Percentiles rank a stretch among this genome's conserved stretches.
phyloP scores from a whole-genome alignment of 148 eudicot species.

The Hydrangea macrophylla region DNA sequence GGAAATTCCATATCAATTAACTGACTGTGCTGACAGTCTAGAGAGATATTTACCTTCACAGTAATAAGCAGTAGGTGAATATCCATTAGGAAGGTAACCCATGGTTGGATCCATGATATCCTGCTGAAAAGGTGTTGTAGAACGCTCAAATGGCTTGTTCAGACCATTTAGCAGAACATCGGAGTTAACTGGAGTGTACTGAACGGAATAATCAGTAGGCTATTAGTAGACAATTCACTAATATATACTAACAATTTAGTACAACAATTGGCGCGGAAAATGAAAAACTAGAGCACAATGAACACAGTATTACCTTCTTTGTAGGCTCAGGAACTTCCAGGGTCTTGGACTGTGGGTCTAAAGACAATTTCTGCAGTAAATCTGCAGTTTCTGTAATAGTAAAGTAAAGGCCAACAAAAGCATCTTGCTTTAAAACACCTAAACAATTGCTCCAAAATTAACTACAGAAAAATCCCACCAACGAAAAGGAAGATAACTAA shows the following conservation, averaged over 20 bases:
- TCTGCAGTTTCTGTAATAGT: slow-evolving; percentile 51
- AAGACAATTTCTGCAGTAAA: slow-evolving; percentile 53
- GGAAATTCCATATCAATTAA: too few relatives aligned
- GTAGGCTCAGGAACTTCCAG: slow-evolving; percentile 42
- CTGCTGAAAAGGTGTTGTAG: slow-evolving; percentile 42
- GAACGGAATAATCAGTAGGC: slow-evolving; percentile 7
- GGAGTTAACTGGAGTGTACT: slow-evolving; percentile 42
- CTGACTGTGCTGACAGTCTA: too few relatives aligned
- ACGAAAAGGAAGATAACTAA: too few relatives aligned
- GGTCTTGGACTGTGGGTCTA: slow-evolving; percentile 49
- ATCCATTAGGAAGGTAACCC: slow-evolving; percentile 40
- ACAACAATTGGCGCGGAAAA: too few relatives aligned
- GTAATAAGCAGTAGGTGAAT: slow-evolving; percentile 37
- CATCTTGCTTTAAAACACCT: not conserved
- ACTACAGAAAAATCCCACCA: too few relatives aligned
- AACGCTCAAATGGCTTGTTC: slow-evolving; percentile 27
- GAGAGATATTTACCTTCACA: slow-evolving; percentile 36
- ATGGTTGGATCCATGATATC: slow-evolving; percentile 50
- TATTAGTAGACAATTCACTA: not conserved
- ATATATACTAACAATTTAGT: not conserved
- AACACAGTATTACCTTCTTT: slow-evolving; percentile 67
- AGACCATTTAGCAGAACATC: slow-evolving; percentile 38
- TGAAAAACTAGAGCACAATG: too few relatives aligned
- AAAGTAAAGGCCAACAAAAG: slow-evolving; percentile 31
- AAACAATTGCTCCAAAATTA: not conserved